A percentile compares a stretch with the other conserved stretches of the same genome.
These are phyloP conservation scores for Aureobasidium sp. DNA, from an alignment of 2,329 filamentous ascomycete species.

Conservation along the genomic window DNA sequence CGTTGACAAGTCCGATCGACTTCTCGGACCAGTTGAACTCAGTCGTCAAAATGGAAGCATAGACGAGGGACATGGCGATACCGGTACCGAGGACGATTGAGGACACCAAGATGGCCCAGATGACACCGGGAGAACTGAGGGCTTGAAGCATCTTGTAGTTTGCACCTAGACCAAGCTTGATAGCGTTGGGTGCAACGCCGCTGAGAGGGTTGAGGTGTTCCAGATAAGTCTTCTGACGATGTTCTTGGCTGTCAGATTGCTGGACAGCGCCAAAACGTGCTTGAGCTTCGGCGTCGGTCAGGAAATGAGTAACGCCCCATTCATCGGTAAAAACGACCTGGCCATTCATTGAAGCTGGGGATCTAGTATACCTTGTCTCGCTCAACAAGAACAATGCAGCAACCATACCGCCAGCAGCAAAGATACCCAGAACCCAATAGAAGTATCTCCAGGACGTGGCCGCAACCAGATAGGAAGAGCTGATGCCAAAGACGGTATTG, in stretches of 20 bases:
- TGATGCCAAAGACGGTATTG: constrained; percentile 29
- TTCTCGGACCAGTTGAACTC: constrained; percentile 29
- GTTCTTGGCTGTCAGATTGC: not conserved
- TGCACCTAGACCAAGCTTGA: constrained; percentile 18
- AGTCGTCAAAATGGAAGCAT: constrained; percentile 31
- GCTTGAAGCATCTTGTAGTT: constrained; percentile 30
- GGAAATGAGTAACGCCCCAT: constrained; percentile 33
- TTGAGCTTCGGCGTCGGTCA: constrained; percentile 28
- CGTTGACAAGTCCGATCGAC: constrained; percentile 23
- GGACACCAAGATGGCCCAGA: constrained; percentile 33
- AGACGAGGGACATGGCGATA: constrained; percentile 35
- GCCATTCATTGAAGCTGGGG: constrained; percentile 29
- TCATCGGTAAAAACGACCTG: constrained; percentile 34
- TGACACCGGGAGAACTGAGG: constrained; percentile 32
- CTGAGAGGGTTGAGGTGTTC: constrained; percentile 19
- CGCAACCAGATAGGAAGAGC: constrained; percentile 31
- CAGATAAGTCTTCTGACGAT: constrained; percentile 16
- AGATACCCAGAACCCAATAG: constrained; percentile 36
- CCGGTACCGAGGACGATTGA: constrained; percentile 34
- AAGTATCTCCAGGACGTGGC: constrained; percentile 37
- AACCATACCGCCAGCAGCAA: constrained; percentile 31
- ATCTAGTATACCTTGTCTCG: constrained; percentile 36
- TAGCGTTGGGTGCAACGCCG: constrained; percentile 16
- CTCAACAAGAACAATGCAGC: constrained; percentile 35
- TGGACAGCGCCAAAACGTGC: constrained; percentile 17